Base-by-base conservation (phyloP, 345 rosid species). In the Brassica incana region DNA sequence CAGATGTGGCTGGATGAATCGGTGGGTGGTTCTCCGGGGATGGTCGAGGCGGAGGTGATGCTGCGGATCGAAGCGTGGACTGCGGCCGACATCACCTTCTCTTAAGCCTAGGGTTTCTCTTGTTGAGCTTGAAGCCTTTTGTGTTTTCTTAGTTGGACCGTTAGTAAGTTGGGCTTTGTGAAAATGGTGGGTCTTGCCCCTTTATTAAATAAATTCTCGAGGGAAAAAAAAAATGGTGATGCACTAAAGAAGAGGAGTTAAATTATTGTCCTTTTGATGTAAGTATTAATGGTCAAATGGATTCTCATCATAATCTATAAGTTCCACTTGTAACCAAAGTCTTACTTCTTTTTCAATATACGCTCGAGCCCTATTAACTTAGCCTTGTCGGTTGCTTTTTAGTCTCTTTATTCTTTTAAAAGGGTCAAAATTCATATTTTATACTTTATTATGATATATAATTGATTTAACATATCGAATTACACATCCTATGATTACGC, bases 251-350 rank as follows among this genome's bases (percentile, higher is more conserved):
- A 70, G 61, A 54, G 45, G 79, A 69, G 76, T 50, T 27, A 65
- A 80, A 75, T 80, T 43, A 75, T 75, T 80, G 83, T 75, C 68
- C 83, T 80, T 75, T 71, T 11, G 62, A 43, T 64, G 71, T 1
- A 45, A 25, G 74, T 33, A 32, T 68, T 60, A n/a, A 65, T 43
- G 73, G 83, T 80, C 80, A 75, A 69, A 80, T 64, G 72, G 54
- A 80, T 64, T 80, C 76, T 80, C 76, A 65, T 80, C 69, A 76
- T 75, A 80, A 80, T 80, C 83, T 80, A 76, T 43, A 75, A 75
- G 77, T 80, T 80, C 80, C 80, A 80, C 80, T 80, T 80, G 45
- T 63, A 18, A 69, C 72, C 76, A 80, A 80, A 70, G 76, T 56
- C 71, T 75, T 79, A 68, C 77, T 67, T 64, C 79, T 80, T 80